A percentile compares a stretch with the other conserved stretches of the same genome.
Evolutionary conservation across 164 flowering plant species (phyloP).

Genomic region (Berberis vulgaris): DNA sequence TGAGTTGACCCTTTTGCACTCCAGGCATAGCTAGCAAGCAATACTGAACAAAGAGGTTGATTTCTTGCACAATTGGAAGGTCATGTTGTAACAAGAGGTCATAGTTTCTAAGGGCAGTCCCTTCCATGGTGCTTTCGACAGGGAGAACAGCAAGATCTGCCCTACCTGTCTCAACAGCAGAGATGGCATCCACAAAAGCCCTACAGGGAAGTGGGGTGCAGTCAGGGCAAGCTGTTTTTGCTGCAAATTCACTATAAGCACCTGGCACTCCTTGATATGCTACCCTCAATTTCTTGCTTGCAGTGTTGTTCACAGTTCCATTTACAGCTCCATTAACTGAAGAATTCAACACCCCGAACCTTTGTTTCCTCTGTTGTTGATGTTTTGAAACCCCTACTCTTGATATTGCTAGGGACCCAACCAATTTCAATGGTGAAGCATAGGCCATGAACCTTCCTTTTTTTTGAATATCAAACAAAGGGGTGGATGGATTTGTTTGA

Average conservation of each 20-base stretch:
- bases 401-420: too few species aligned
- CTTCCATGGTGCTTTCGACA: conserved; percentile 25
- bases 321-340: neutral
- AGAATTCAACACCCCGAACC: neutral
- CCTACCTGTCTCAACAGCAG: conserved; percentile 14
- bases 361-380: neutral
- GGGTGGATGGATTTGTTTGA: too few species aligned
- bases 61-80: conserved; percentile 18
- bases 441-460: too few species aligned
- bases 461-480: too few species aligned
- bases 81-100: conserved; percentile 14
- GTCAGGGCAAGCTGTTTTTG: conserved; percentile 16
- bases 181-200: conserved; percentile 11
- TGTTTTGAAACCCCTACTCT: too few species aligned
- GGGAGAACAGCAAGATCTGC: conserved; percentile 21
- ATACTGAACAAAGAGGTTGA: conserved; percentile 21
- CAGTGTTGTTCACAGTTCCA: neutral
- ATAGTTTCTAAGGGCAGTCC: conserved; percentile 20
- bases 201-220: conserved; percentile 18
- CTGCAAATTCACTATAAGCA: conserved; percentile 27
- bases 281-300: conserved; percentile 6
- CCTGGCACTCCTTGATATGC: conserved; percentile 29
- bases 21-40: conserved; percentile 26
- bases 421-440: too few species aligned
- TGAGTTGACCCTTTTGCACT: conserved; percentile 16